These are phyloP conservation scores for Aspergillus fumigatiaffinis DNA, from an alignment of 2,329 filamentous ascomycete genomes.

Conservation along the genomic window DNA sequence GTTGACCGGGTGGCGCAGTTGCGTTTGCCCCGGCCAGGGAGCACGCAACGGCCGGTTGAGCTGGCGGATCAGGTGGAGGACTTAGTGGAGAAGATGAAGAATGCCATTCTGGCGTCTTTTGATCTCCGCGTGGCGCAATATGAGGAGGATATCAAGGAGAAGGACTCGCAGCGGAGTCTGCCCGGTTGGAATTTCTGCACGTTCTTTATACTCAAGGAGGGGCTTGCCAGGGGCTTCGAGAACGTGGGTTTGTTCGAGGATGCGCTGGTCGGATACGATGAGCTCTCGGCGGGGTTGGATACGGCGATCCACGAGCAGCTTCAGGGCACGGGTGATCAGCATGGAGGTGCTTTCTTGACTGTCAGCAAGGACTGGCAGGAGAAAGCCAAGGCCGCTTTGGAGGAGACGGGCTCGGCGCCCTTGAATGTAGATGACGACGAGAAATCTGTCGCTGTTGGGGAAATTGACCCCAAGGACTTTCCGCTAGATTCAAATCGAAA, in stretches of 20 bases:
- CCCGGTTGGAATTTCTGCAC: constrained; percentile 99
- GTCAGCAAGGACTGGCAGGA: constrained; percentile 71
- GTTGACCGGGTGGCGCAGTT: constrained; percentile 82
- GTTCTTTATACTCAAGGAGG: constrained; percentile 97
- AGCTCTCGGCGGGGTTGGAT: constrained; percentile 84
- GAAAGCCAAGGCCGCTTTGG: constrained; percentile 52
- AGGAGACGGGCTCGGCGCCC: constrained; percentile 25
- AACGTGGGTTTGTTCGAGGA: constrained; percentile 95
- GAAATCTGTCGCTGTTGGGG: constrained; percentile 20
- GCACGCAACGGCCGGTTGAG: constrained; percentile 66
- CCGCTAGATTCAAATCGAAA: constrained; percentile 60
- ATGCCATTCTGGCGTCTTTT: constrained; percentile 81
- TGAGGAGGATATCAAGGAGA: constrained; percentile 94
- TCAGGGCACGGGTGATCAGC: constrained; percentile 57
- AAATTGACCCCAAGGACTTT: constrained; percentile 30
- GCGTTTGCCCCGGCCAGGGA: constrained; percentile 58
- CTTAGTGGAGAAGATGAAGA: constrained; percentile 80
- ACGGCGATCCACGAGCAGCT: constrained; percentile 72
- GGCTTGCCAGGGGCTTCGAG: constrained; percentile 87
- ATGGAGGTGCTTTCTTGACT: constrained; percentile 67
- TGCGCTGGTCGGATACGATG: constrained; percentile 89
- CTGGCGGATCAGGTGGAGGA: constrained; percentile 79
- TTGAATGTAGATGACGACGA: constrained; percentile 28
- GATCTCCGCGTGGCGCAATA: constrained; percentile 89
- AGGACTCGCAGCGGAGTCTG: constrained; percentile 77